Conservation (phyloP, 768 basidiomycete species). For the Tylopilus balloui region DNA sequence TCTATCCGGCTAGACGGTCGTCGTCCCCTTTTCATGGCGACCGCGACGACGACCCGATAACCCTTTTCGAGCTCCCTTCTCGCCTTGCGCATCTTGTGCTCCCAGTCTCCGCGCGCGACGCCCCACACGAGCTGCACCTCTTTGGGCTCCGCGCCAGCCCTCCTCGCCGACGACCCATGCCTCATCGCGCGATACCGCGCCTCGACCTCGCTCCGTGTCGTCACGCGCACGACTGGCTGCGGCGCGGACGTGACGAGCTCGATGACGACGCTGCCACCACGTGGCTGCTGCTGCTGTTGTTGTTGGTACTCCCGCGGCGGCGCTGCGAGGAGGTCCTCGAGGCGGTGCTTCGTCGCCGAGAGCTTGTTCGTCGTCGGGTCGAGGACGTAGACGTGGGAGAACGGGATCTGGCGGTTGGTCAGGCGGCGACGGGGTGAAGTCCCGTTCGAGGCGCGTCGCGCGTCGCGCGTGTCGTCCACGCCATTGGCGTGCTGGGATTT, state of each 20-base stretch:
- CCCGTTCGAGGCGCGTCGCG: no score
- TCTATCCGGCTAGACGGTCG: constrained; percentile 33
- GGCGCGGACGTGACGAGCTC: constrained; percentile 52
- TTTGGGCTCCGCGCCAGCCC: constrained; percentile 41
- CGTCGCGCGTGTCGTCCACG: background rate
- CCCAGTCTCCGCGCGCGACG: constrained; percentile 52
- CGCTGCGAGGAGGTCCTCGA: constrained; percentile 45
- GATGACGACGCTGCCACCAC: constrained; percentile 39
- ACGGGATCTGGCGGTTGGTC: constrained; percentile 41
- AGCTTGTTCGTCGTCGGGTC: constrained; percentile 44
- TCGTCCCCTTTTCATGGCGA: constrained; percentile 47
- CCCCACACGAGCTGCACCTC: constrained; percentile 74
- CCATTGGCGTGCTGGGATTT: background rate
- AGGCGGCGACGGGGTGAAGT: constrained; percentile 11
- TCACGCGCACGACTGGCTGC: constrained; percentile 56
- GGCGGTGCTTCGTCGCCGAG: constrained; percentile 27
- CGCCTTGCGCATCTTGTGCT: constrained; percentile 61
- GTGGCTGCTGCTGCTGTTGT: no score
- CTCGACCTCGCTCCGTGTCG: constrained; percentile 42
- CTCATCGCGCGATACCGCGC: constrained; percentile 37
- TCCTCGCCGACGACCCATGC: constrained; percentile 29
- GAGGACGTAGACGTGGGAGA: constrained; percentile 41
- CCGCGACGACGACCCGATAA: constrained; percentile 50
- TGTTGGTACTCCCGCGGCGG: no score
- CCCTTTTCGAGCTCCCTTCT: constrained; percentile 58